A percentile compares a stretch with the other conserved stretches of the same genome.
phyloP scores from a whole-genome alignment of 257 asterid genomes.

The Craterostigma plantagineum region DNA sequence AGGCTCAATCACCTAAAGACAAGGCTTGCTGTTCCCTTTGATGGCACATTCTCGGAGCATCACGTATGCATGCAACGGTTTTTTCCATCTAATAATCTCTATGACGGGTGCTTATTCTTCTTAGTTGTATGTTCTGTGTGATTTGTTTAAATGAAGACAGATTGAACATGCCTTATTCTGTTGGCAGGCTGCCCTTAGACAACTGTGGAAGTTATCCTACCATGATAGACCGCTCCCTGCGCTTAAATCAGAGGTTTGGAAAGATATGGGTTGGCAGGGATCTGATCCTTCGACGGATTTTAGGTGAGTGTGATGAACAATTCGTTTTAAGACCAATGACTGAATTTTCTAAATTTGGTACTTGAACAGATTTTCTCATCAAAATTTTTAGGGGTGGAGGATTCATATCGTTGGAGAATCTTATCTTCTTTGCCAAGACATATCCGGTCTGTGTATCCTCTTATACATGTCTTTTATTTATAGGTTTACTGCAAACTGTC shows the following conservation, averaged over 20 bases:
- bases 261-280: conserved; percentile 99
- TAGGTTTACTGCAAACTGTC: too few species aligned
- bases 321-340: too few species aligned
- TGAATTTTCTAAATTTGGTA: conserved; percentile 2
- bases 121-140: neutral
- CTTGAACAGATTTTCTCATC: conserved; percentile 9
- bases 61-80: conserved; percentile 38
- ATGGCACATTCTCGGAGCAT: conserved; percentile 61
- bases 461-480: neutral
- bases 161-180: conserved; percentile 3
- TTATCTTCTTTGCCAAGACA: conserved; percentile 70
- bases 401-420: conserved; percentile 83
- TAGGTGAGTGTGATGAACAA: conserved; percentile 36
- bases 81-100: too few species aligned
- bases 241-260: conserved; percentile 88
- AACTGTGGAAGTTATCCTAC: conserved; percentile 79
- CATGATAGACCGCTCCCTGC: conserved; percentile 68
- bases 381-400: conserved; percentile 79
- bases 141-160: neutral
- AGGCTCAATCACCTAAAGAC: conserved; percentile 61
- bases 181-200: conserved; percentile 78
- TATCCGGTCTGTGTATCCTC: conserved; percentile 57
- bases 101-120: too few species aligned
- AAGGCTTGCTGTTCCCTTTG: conserved; percentile 69
- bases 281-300: conserved; percentile 94